phyloP scores from a whole-genome alignment of 2,329 filamentous ascomycete species.

The Decorospora gaudefroyi region DNA sequence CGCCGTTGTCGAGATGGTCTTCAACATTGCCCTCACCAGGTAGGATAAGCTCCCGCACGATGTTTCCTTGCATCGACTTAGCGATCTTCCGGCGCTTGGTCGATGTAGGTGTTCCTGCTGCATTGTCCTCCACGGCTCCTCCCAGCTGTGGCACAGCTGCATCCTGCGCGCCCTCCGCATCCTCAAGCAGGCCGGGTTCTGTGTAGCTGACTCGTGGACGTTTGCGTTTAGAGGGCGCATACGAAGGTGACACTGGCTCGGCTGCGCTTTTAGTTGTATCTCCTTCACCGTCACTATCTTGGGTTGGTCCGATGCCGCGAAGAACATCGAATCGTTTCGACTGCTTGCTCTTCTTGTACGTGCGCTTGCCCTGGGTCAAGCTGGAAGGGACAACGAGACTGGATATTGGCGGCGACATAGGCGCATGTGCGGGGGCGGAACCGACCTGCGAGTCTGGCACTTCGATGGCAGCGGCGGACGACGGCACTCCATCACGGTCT shows the following conservation, averaged over 20 bases:
- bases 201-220: background rate
- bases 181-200: background rate
- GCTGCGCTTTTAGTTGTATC: conserved; percentile 1
- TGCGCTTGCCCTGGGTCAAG: conserved; percentile 8
- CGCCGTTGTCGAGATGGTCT: background rate
- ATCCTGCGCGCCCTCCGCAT: background rate
- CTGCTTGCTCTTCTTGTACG: conserved; percentile 10
- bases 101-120: background rate
- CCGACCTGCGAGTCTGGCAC: conserved; percentile 21
- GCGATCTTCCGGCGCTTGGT: conserved; percentile 8
- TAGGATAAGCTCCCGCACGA: conserved; percentile 6
- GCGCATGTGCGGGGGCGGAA: background rate
- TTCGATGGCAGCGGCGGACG: conserved; percentile 7
- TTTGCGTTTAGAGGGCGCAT: background rate
- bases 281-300: background rate
- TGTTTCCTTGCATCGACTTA: conserved; percentile 3
- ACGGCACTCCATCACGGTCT: background rate
- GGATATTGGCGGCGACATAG: conserved; percentile 11
- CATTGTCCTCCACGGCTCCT: accelerated
- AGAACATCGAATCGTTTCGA: background rate
- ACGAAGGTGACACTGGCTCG: background rate
- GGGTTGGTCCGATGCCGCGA: background rate
- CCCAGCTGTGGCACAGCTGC: background rate
- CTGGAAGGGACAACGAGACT: conserved; percentile 13
- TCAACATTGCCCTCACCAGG: background rate